Percentiles rank a stretch among this genome's conserved stretches.
Conservation (phyloP, 2,329 filamentous ascomycete species). For the Neofusicoccum cordaticola region DNA sequence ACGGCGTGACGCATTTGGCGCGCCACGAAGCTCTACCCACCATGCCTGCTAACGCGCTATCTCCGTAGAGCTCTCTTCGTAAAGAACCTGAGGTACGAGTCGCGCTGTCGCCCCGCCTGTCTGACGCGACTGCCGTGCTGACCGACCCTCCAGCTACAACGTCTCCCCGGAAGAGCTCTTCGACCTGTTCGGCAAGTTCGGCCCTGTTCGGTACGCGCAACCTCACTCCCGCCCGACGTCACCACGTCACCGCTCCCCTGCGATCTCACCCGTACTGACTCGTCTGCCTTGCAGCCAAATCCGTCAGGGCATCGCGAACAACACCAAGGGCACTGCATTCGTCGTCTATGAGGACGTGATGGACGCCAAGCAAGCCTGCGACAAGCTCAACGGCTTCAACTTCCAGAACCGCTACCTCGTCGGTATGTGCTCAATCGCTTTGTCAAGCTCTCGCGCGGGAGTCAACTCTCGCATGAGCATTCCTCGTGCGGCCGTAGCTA, state of each 20-base stretch:
- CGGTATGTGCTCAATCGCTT: conserved; percentile 58
- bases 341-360: conserved; percentile 99
- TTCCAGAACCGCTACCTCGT: conserved; percentile 99
- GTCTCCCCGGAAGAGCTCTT: conserved; percentile 97
- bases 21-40: conserved; percentile 21
- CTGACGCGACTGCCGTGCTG: conserved; percentile 18
- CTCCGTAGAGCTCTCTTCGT: conserved; percentile 89
- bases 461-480: background rate
- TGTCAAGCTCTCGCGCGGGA: background rate
- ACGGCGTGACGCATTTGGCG: conserved; percentile 18
- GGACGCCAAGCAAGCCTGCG: conserved; percentile 97
- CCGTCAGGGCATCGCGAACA: conserved; percentile 93
- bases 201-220: conserved; percentile 76
- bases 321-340: conserved; percentile 97
- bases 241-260: background rate
- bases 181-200: conserved; percentile 97
- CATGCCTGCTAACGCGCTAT: conserved; percentile 27
- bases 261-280: conserved; percentile 24
- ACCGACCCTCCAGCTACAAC: conserved; percentile 72
- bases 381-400: conserved; percentile 99
- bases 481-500: background rate
- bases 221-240: conserved; percentile 16
- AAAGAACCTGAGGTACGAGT: conserved; percentile 88
- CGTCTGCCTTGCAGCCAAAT: conserved; percentile 69
- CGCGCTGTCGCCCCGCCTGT: background rate